Conservation (phyloP, 2,329 filamentous ascomycete genomes). For the Diaporthe eres region DNA sequence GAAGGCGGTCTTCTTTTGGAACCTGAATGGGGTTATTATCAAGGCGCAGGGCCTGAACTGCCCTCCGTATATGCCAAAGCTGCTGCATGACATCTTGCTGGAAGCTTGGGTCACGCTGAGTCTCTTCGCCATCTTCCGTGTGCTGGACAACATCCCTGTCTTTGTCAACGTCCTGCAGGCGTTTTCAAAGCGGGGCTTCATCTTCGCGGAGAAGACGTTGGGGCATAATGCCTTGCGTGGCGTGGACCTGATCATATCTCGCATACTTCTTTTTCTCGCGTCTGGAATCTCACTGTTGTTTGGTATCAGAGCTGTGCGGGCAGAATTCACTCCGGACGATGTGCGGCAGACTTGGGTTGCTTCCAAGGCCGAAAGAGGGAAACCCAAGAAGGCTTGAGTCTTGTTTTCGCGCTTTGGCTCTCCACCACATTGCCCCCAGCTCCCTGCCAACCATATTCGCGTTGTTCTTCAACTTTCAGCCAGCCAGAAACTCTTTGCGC, state of each 20-base stretch:
- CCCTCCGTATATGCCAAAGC: slow-evolving; percentile 40
- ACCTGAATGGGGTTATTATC: slow-evolving; percentile 60
- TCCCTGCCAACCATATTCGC: not conserved
- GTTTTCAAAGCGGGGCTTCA: slow-evolving; percentile 44
- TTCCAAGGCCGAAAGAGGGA: not conserved
- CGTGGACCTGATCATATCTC: slow-evolving; percentile 32
- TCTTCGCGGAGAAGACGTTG: slow-evolving; percentile 43
- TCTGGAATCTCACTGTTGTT: slow-evolving; percentile 30
- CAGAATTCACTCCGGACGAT: slow-evolving; percentile 37
- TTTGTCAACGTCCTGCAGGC: slow-evolving; percentile 47
- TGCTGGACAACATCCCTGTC: slow-evolving; percentile 51
- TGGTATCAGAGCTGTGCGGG: slow-evolving; percentile 35
- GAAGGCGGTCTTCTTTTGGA: slow-evolving; percentile 65
- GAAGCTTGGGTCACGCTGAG: slow-evolving; percentile 50
- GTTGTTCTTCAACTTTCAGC: no score
- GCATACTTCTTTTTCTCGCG: slow-evolving; percentile 29
- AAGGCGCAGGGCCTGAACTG: slow-evolving; percentile 39
- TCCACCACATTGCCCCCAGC: not conserved
- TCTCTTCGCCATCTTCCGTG: slow-evolving; percentile 48
- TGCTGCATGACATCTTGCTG: slow-evolving; percentile 43
- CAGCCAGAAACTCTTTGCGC: not conserved
- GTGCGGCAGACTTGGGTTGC: slow-evolving; percentile 10
- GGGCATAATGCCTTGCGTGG: slow-evolving; percentile 26
- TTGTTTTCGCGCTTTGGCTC: not conserved
- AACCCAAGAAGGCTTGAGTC: slow-evolving; percentile 5